Evolutionary conservation across 108 stramenopile species (phyloP), one percentile per base, ranked within the genome.

Genomic region (Epithemia pelagica): DNA sequence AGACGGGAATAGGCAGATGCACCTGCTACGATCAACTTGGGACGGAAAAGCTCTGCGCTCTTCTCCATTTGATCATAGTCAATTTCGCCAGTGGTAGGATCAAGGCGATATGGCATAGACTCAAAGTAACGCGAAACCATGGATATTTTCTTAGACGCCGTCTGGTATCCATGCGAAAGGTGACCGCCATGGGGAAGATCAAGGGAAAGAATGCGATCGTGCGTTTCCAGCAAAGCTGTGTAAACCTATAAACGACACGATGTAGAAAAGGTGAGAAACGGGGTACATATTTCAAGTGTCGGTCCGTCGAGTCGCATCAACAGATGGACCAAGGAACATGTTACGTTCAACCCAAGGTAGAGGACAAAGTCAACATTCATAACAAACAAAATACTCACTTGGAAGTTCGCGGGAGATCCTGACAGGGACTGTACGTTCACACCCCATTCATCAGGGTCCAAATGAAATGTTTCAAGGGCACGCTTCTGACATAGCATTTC

Each of bases 391-490:
- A n/a, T 8, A 61, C 80, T 56, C 66, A 86, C 88, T 81, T 96
- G 95, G 72, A 99, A 99, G 75, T 99, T 99, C 31, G 99, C 99
- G 2, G 99, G 99, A 61, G 94, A 95, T 65, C 99, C 99, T 25
- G 91, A 94, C 55, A 98, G 82, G 61, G 92, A 84, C 78, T 99
- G 98, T 0, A 95, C 94, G 75, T 95, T 95, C 51, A 95, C 90
- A 24, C 94, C 90, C 94, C 91, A 95, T 79, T 94, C 89, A 21
- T 91, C 94, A 0, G 93, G 88, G 65, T 92, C 82, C 63, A 99
- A 79, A 56, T 92, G 74, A 69, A 98, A 99, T 5, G 93, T 93
- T 65, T 96, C 92, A 58, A 99, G 70, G 0, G 99, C 99, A 1
- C 99, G 82, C 70, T 92, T 73, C 78, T 98, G 98, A 81, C 99